A percentile compares a stretch with the other conserved stretches of the same genome.
Conservation (phyloP, 164 flowering plant species). For the Nymphaea colorata region DNA sequence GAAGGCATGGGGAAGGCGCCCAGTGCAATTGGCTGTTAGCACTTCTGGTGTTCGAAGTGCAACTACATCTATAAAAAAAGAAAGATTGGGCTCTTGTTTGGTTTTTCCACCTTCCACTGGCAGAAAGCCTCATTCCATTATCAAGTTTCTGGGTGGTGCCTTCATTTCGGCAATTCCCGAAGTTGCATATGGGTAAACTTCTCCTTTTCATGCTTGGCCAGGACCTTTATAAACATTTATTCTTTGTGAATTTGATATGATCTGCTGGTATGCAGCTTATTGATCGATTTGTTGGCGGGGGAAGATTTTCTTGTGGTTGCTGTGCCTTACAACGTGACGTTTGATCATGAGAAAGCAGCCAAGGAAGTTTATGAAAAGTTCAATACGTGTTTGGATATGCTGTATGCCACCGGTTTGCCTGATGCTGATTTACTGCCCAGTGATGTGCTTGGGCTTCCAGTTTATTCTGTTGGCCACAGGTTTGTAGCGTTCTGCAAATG, state of each 20-base stretch:
- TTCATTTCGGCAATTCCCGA: constrained; percentile 94
- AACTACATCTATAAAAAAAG: constrained; percentile 6
- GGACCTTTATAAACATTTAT: neutral
- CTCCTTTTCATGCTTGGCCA: neutral
- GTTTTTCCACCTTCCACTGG: constrained; percentile 60
- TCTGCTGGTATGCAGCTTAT: constrained; percentile 37
- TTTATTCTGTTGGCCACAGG: constrained; percentile 96
- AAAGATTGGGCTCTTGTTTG: constrained; percentile 51
- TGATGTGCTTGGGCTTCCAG: constrained; percentile 54
- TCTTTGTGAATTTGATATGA: neutral
- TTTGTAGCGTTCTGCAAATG: constrained; percentile 8
- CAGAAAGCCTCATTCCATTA: constrained; percentile 56
- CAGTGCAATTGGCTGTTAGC: neutral
- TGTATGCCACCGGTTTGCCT: constrained; percentile 55
- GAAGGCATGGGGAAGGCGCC: neutral
- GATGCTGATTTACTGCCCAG: constrained; percentile 27
- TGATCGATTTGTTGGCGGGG: constrained; percentile 66
- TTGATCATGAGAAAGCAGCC: constrained; percentile 74
- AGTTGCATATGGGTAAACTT: constrained; percentile 60
- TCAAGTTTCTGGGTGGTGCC: constrained; percentile 90
- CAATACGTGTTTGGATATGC: constrained; percentile 46
- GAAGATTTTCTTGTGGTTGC: constrained; percentile 73
- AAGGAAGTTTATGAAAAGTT: constrained; percentile 63
- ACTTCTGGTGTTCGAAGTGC: neutral
- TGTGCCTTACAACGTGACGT: constrained; percentile 91